phyloP scores from a whole-genome alignment of 1,139 yeast species.

The Scheffersomyces cryptocercus region DNA sequence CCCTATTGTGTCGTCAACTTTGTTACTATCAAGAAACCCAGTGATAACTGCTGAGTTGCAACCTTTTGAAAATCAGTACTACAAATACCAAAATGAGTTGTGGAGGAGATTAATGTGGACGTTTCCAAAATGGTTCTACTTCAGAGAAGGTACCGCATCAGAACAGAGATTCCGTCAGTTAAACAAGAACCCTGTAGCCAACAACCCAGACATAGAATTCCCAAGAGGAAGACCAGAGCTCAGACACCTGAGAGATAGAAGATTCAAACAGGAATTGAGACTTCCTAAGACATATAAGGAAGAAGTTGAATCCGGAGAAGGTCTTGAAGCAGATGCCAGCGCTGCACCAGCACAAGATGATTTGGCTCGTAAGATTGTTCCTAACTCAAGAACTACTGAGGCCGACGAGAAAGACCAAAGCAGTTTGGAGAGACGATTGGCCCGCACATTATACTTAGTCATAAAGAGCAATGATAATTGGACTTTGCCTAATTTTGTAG shows the following conservation, averaged over 20 bases:
- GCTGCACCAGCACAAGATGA: constrained; percentile 40
- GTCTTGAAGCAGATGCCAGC: constrained; percentile 34
- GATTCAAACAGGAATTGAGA: constrained; percentile 71
- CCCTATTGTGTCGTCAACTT: constrained; percentile 26
- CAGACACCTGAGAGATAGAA: constrained; percentile 84
- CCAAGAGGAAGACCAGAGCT: constrained; percentile 85
- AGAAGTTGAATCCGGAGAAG: constrained; percentile 23
- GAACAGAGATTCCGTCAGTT: constrained; percentile 79
- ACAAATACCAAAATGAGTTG: constrained; percentile 80
- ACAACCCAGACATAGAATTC: constrained; percentile 74
- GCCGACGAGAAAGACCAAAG: constrained; percentile 72
- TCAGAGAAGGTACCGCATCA: constrained; percentile 84
- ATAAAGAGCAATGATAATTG: constrained; percentile 53
- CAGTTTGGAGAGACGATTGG: constrained; percentile 76
- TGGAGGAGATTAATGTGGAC: constrained; percentile 97
- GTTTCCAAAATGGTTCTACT: constrained; percentile 91
- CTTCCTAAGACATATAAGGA: constrained; percentile 62
- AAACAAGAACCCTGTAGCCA: constrained; percentile 73
- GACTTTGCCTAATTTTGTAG: constrained; percentile 74
- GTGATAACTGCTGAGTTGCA: constrained; percentile 76
- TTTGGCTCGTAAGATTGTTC: constrained; percentile 67
- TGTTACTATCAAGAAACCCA: constrained; percentile 80
- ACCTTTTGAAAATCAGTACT: constrained; percentile 73
- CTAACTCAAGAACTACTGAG: constrained; percentile 71
- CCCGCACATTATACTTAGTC: constrained; percentile 76